Percentiles rank a stretch among this genome's conserved stretches.
Conservation (phyloP, 176 grass and related monocot genomes). For the Neostapfia colusana region DNA sequence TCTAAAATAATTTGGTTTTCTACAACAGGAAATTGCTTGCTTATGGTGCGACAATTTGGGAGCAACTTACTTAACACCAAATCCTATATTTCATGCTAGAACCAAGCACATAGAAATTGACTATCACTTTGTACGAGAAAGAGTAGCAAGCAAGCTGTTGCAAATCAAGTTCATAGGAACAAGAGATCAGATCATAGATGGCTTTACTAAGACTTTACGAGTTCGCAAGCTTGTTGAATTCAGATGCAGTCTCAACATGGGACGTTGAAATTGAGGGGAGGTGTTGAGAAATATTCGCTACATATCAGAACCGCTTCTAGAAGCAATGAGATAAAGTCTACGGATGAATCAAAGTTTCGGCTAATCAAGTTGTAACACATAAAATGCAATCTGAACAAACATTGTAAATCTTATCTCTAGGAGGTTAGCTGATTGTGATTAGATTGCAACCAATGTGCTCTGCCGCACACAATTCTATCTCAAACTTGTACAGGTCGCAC, state of each 20-base stretch:
- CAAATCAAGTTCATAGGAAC: neutral
- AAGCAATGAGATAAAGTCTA: no score
- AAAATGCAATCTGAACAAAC: no score
- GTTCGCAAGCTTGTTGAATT: neutral
- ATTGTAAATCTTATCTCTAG: no score
- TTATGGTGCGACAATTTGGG: neutral
- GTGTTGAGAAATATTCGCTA: neutral
- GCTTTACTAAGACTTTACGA: neutral
- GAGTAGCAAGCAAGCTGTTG: neutral
- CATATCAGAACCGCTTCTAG: no score
- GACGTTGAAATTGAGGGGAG: neutral
- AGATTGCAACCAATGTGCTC: no score
- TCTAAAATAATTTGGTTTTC: neutral
- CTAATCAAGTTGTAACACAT: no score
- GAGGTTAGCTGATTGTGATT: no score
- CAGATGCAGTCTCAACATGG: neutral
- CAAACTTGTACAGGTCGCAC: no score
- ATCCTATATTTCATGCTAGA: neutral
- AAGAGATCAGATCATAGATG: neutral
- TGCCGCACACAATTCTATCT: no score
- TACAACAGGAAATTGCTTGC: neutral
- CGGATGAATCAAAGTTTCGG: no score
- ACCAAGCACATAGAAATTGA: neutral
- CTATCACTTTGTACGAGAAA: neutral
- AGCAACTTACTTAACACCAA: neutral